phyloP scores from a whole-genome alignment of 179 eudicot species.

The Gypsophila paniculata region DNA sequence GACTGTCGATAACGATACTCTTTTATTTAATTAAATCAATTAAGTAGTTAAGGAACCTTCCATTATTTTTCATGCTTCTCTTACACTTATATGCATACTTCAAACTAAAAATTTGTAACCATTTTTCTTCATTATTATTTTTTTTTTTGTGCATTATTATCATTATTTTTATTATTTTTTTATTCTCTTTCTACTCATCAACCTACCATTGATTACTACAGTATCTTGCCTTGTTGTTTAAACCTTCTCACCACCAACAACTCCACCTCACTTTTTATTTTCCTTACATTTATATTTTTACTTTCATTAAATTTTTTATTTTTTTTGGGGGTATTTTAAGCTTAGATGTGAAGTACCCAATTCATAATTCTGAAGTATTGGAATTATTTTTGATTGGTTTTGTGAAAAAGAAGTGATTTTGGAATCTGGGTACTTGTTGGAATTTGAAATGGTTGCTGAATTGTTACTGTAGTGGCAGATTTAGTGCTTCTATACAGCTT shows the following conservation, averaged over 20 bases:
- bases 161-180: neutral
- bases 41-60: slow-evolving; percentile 29
- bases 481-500: neutral
- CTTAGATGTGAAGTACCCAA: slow-evolving; percentile 18
- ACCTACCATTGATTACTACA: slow-evolving; percentile 40
- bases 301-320: no score
- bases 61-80: slow-evolving; percentile 26
- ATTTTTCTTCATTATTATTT: neutral
- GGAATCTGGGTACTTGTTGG: slow-evolving; percentile 29
- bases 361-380: slow-evolving; percentile 15
- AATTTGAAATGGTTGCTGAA: slow-evolving; percentile 20
- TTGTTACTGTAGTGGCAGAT: slow-evolving; percentile 19
- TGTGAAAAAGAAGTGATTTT: slow-evolving; percentile 23
- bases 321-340: neutral
- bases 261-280: slow-evolving; percentile 16
- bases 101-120: slow-evolving; percentile 2
- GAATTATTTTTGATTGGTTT: slow-evolving; percentile 13
- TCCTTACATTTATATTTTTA: neutral
- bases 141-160: neutral
- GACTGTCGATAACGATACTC: no score
- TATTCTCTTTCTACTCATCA: slow-evolving; percentile 29
- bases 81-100: slow-evolving; percentile 23
- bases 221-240: slow-evolving; percentile 35
- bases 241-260: slow-evolving; percentile 34
- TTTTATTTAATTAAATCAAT: no score